phyloP scores from a whole-genome alignment of 2,329 filamentous ascomycete species.

The Fusarium heterosporum region DNA sequence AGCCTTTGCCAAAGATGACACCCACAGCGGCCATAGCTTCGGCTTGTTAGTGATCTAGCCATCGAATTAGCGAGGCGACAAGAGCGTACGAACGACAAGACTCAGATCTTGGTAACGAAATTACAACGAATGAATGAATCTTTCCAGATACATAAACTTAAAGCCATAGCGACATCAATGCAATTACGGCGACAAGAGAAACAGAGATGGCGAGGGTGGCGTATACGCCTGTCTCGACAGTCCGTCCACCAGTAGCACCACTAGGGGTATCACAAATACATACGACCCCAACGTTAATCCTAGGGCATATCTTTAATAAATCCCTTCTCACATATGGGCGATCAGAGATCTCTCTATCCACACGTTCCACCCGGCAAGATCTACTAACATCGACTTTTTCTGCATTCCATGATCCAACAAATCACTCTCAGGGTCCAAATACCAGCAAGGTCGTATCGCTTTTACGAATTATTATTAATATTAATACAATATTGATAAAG shows the following conservation, averaged over 20 bases:
- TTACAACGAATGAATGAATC: conserved; percentile 7
- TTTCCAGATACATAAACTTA: neutral
- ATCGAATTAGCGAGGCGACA: neutral
- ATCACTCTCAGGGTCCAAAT: no score
- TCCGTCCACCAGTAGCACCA: neutral
- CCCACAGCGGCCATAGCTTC: neutral
- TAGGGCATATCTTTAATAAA: no score
- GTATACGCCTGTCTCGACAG: neutral
- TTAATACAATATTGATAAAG: neutral
- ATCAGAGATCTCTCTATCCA: no score
- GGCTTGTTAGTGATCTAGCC: neutral
- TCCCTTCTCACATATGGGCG: no score
- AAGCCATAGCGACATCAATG: neutral
- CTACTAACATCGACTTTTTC: no score
- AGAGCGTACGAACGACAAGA: neutral
- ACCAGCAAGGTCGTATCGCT: no score
- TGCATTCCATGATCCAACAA: no score
- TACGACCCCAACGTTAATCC: neutral
- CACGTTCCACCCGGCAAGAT: no score
- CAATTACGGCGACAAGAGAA: neutral
- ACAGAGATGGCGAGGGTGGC: neutral
- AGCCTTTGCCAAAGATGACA: conserved; percentile 20
- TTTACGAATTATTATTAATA: neutral
- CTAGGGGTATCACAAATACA: neutral
- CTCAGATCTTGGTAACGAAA: neutral